Conservation (phyloP, 176 grass and related monocot species). For the Elaeis guineensis region DNA sequence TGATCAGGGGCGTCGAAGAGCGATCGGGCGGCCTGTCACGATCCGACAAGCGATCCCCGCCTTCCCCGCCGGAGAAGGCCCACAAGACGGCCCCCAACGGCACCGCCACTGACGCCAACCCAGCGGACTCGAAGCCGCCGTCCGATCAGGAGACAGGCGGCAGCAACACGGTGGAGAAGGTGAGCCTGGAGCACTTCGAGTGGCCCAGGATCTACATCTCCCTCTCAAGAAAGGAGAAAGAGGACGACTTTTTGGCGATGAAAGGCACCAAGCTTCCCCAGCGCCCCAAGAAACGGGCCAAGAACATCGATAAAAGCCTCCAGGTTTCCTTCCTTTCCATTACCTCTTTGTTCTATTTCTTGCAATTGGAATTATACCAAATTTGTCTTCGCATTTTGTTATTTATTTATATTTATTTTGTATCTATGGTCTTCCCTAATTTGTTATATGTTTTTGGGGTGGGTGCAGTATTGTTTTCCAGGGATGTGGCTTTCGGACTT, state of each 20-base stretch:
- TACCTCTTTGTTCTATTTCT: too few relatives aligned
- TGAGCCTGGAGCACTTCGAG: conserved; percentile 24
- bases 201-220: conserved; percentile 59
- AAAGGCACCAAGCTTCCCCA: conserved; percentile 72
- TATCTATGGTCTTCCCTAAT: background rate
- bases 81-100: conserved; percentile 9
- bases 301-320: conserved; percentile 48
- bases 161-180: conserved; percentile 25
- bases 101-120: conserved; percentile 26
- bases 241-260: conserved; percentile 72
- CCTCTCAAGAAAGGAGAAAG: conserved; percentile 73
- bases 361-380: too few relatives aligned
- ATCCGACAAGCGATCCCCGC: conserved; percentile 15
- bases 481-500: conserved; percentile 75
- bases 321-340: conserved; percentile 19
- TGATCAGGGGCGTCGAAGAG: conserved; percentile 64
- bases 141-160: conserved; percentile 24
- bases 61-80: conserved; percentile 6
- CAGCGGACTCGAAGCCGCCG: conserved; percentile 25
- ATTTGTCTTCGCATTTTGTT: too few relatives aligned
- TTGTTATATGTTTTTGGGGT: background rate
- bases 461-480: conserved; percentile 42
- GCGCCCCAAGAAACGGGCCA: conserved; percentile 63
- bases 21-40: conserved; percentile 10
- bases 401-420: background rate